Base-by-base conservation (phyloP, 1,139 yeast genomes). In the Hyphopichia khmerensis region DNA sequence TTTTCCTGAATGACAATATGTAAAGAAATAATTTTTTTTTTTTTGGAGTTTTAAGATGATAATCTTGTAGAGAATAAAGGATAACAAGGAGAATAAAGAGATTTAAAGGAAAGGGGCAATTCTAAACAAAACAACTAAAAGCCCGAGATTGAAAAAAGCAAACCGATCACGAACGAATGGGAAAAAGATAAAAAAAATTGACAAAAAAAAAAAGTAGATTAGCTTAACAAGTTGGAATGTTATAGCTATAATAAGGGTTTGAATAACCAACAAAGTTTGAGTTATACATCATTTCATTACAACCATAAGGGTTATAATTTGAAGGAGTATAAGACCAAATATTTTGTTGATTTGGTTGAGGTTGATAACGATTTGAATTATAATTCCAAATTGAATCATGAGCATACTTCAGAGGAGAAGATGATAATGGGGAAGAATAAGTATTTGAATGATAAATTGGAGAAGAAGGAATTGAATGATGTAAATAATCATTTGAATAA, bases 171-270 rank as follows among this genome's bases (percentile, higher is more conserved):
- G 24, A 21, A 21, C 24, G 24, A 21, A 11, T 10, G 17, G 21
- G 16, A 15, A 18, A 33, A 17, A 17, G 17, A 18, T 11, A 27
- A 13, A 32, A 17, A 21, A 21, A 21, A 21, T 6, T 6, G 8
- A 21, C 8, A 8, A 8, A 21, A 21, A 21, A 21, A 21, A 21
- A 21, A 21, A 6, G 8, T 21, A 21, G 8, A 21, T 21, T 21
- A 21, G 24, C 5, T 48, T 53, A 65, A 48, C 70, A 66, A 23
- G 67, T 66, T 21, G 24, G 24, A 65, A 65, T 60, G 51, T 60
- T 62, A 43, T 59, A 64, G 31, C 59, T 56, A 50, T 65, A 68
- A 50, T 67, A 69, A 16, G 75, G 74, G 45, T 69, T 69, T 23
- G 69, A 52, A 47, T 67, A 69, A n/a, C 74, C 72, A 36, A 65